Conservation (phyloP, 495 filamentous ascomycete species). For the Chaetomidium leptoderma region DNA sequence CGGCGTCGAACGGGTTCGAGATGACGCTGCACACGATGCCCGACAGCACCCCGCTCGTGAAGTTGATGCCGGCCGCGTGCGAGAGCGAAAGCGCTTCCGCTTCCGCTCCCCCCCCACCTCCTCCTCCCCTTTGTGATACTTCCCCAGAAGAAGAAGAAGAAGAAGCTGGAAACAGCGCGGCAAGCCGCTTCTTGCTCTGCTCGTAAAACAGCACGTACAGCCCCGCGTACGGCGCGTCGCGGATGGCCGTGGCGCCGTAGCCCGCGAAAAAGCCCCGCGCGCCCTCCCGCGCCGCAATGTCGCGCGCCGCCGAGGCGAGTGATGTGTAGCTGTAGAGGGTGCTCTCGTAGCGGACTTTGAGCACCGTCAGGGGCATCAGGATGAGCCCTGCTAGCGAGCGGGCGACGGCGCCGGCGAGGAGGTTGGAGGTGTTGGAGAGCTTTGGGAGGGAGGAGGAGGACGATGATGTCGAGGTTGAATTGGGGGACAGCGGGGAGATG, state of each 20-base stretch:
- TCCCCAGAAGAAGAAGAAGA: too few relatives aligned
- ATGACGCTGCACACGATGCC: conserved; percentile 73
- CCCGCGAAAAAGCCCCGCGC: conserved; percentile 84
- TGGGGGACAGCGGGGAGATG: conserved; percentile 36
- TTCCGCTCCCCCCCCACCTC: not conserved
- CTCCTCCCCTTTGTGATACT: not conserved
- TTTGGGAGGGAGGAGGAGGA: conserved; percentile 74
- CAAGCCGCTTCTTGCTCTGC: conserved; percentile 68
- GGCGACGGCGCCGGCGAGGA: conserved; percentile 77
- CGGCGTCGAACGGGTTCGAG: conserved; percentile 93
- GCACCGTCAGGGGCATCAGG: conserved; percentile 93
- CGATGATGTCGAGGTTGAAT: conserved; percentile 29
- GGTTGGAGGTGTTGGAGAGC: conserved; percentile 79
- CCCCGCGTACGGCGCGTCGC: conserved; percentile 93
- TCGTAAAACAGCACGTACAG: conserved; percentile 96
- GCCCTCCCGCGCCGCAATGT: conserved; percentile 73
- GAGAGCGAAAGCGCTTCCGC: conserved; percentile 29
- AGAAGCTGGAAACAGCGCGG: conserved; percentile 29
- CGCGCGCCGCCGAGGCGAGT: conserved; percentile 62
- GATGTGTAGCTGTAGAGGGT: conserved; percentile 80
- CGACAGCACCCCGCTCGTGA: conserved; percentile 68
- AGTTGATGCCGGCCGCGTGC: conserved; percentile 73
- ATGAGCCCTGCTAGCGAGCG: conserved; percentile 80
- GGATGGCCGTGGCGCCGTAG: conserved; percentile 86
- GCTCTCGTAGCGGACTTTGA: conserved; percentile 95